These are phyloP conservation scores for Plantago coronopus DNA, from an alignment of 305 asterid species.

Conservation along the genomic window DNA sequence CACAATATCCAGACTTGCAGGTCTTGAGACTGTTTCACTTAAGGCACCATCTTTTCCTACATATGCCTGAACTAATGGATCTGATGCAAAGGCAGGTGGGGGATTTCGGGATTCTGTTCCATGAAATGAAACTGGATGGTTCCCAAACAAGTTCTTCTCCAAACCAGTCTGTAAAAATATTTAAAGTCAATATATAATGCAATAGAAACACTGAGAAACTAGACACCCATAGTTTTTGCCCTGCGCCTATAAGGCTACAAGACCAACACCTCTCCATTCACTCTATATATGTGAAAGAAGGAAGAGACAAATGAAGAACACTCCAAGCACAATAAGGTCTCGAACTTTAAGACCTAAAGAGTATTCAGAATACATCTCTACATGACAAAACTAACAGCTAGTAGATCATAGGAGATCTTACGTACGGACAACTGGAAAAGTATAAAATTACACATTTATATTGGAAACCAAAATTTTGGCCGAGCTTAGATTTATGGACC, in stretches of 20 bases:
- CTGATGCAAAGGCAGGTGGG: conserved; percentile 87
- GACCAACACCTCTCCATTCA: background rate
- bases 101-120: conserved; percentile 70
- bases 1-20: conserved; percentile 48
- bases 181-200: conserved; percentile 14
- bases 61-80: conserved; percentile 49
- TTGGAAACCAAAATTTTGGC: background rate
- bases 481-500: background rate
- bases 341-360: too few species aligned
- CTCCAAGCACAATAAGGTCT: too few species aligned
- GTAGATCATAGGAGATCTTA: too few species aligned
- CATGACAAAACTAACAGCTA: too few species aligned
- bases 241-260: background rate
- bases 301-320: too few species aligned
- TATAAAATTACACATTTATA: too few species aligned
- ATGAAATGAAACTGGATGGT: conserved; percentile 70
- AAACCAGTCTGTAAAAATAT: conserved; percentile 67
- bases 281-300: background rate
- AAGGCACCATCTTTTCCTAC: conserved; percentile 41
- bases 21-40: conserved; percentile 44
- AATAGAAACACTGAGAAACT: background rate
- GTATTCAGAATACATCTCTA: too few species aligned
- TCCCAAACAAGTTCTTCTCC: conserved; percentile 90
- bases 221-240: background rate
- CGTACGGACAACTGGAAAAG: too few species aligned